Base-by-base conservation (phyloP, 1,284 basidiomycete genomes). In the Acaromyces ingoldii region DNA sequence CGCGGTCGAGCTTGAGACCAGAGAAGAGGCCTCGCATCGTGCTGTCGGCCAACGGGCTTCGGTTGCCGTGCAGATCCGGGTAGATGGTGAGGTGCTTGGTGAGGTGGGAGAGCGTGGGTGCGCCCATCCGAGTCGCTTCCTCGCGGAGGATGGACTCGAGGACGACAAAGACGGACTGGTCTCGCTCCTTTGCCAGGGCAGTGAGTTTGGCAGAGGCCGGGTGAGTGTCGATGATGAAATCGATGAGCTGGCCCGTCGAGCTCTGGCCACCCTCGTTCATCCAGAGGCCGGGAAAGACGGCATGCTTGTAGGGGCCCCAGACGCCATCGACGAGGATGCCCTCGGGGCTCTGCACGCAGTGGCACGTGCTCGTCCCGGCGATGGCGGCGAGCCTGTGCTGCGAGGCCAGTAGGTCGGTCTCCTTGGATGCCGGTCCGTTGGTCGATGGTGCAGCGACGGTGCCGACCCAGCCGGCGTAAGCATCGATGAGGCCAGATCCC, bases 201-300 rank as follows among this genome's bases (percentile, higher is more conserved):
- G 85, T 78, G 17, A 95, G 83, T 47, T 83, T 80, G 4, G 81
- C 76, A 62, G 88, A 88, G 1, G 92, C 89, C 1, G 88, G 84
- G 70, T 98, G 93, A 0, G 89, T 96, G 29, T 85, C 90, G 62
- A 97, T 83, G 76, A 95, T 85, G 74, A 95, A 96, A 71, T 98
- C 91, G 61, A 96, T 91, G 22, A 96, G 81, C 85, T 95, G 92
- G n/a, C 93, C 95, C 0, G 93, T 98, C 0, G 91, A 93, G 17
- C 91, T 95, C 77, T 98, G 93, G 0, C 93, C 93, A 36, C 93
- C 93, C 78, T 98, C 93, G 71, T 95, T 98, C 91, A 97, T 96
- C 95, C 93, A 78, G 29, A 74, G 64, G 57, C 66, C 90, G 25
- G 86, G 86, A 79, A 97, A 95, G 24, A 93, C 82, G 15, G 87